Evolutionary conservation across 768 basidiomycete genomes (phyloP).

Genomic region (Pleurotus citrinopileatus): DNA sequence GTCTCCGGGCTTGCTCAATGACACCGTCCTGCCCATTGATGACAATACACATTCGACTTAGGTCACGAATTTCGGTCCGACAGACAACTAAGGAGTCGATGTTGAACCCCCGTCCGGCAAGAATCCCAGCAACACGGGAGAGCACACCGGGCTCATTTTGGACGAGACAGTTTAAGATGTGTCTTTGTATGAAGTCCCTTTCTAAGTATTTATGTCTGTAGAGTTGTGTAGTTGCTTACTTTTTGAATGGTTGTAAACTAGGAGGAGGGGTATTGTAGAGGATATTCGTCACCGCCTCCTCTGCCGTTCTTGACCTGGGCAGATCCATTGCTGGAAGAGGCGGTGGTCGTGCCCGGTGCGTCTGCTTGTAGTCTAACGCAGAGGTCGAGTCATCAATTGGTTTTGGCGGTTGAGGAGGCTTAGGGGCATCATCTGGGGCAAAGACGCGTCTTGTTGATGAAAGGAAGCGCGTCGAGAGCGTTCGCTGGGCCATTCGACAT

Average conservation of each 20-base stretch:
- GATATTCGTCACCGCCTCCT: conserved; percentile 97
- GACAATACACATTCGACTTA: conserved; percentile 98
- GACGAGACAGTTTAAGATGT: conserved; percentile 95
- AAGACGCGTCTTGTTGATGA: conserved; percentile 31
- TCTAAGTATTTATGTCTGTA: conserved; percentile 11
- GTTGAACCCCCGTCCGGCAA: conserved; percentile 97
- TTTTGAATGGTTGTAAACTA: conserved; percentile 89
- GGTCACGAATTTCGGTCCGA: conserved; percentile 93
- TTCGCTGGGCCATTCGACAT: conserved; percentile 6
- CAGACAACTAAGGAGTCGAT: conserved; percentile 98
- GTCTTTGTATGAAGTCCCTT: conserved; percentile 52
- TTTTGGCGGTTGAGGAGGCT: conserved; percentile 67
- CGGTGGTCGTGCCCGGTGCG: conserved; percentile 71
- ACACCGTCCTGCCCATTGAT: conserved; percentile 96
- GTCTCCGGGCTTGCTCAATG: conserved; percentile 93
- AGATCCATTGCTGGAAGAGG: conserved; percentile 83
- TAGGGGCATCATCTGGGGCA: conserved; percentile 25
- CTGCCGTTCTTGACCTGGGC: conserved; percentile 81
- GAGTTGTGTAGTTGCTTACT: conserved; percentile 43
- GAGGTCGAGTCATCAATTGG: conserved; percentile 92
- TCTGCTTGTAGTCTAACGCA: conserved; percentile 87
- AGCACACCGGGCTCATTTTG: conserved; percentile 99
- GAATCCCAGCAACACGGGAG: conserved; percentile 94
- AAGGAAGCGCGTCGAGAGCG: conserved; percentile 31
- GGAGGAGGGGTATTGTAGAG: conserved; percentile 95